A percentile compares a stretch with the other conserved stretches of the same genome.
These are phyloP conservation scores for Globisporangium rhizosaccharum DNA, from an alignment of 352 stramenopile genomes.

Conservation along the genomic window DNA sequence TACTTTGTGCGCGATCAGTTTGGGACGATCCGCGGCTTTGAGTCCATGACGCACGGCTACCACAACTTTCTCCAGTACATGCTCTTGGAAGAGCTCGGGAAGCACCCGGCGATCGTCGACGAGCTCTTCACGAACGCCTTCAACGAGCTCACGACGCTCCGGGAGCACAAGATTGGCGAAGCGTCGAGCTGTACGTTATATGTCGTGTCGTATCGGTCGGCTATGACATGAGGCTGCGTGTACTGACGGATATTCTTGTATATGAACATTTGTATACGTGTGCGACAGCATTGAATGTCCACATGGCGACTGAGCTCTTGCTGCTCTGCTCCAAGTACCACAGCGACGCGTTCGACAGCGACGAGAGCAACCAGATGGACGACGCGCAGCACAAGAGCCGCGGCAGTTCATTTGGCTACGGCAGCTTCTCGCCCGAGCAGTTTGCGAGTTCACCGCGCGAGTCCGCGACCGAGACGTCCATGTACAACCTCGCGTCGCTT, in stretches of 20 bases:
- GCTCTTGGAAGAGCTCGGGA: slow-evolving; percentile 81
- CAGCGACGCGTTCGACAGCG: slow-evolving; percentile 29
- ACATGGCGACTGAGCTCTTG: slow-evolving; percentile 68
- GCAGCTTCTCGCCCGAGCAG: slow-evolving; percentile 48
- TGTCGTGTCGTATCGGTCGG: neutral
- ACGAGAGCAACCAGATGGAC: slow-evolving; percentile 22
- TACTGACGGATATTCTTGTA: neutral
- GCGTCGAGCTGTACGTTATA: slow-evolving; percentile 41
- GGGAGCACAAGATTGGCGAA: slow-evolving; percentile 35
- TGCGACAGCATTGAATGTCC: slow-evolving; percentile 48
- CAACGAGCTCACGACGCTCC: slow-evolving; percentile 55
- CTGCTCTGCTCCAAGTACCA: slow-evolving; percentile 59
- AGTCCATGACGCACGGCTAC: slow-evolving; percentile 86
- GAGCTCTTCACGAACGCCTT: slow-evolving; percentile 62
- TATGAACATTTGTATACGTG: neutral
- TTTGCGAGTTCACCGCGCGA: slow-evolving; percentile 53
- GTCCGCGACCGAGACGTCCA: slow-evolving; percentile 52
- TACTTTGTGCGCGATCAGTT: slow-evolving; percentile 89
- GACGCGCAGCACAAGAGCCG: slow-evolving; percentile 25
- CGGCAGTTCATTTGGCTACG: slow-evolving; percentile 39
- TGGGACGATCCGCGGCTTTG: slow-evolving; percentile 82
- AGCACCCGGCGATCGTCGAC: slow-evolving; percentile 59
- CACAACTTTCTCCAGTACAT: slow-evolving; percentile 90
- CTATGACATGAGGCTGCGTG: neutral
- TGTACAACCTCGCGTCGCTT: slow-evolving; percentile 78